Evolutionary conservation across 2,329 filamentous ascomycete species (phyloP).

Genomic region (Rutstroemia sp.): DNA sequence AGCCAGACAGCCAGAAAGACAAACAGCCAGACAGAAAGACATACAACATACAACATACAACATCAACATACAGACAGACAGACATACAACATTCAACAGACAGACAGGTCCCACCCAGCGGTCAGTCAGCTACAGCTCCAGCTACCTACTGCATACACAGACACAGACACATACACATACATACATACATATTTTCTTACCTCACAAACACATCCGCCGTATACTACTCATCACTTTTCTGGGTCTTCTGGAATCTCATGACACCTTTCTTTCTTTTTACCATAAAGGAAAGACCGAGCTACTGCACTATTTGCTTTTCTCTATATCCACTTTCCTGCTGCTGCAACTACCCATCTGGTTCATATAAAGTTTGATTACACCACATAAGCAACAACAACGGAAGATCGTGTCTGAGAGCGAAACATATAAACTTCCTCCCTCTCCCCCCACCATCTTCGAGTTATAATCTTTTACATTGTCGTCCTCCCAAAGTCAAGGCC

Average conservation of each 20-base stretch:
- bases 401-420: not conserved
- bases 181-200: too few relatives aligned
- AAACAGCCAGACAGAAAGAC: not conserved
- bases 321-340: not conserved
- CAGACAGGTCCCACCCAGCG: slow-evolving; percentile 3
- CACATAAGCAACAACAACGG: not conserved
- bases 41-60: too few relatives aligned
- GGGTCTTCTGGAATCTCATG: not conserved
- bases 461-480: not conserved
- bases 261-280: slow-evolving; percentile 3
- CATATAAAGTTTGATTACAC: slow-evolving; percentile 10
- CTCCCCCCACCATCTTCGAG: not conserved
- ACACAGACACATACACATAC: not conserved
- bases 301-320: slow-evolving; percentile 4
- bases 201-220: not conserved
- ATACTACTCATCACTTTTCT: not conserved
- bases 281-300: not conserved
- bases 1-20: not conserved
- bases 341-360: slow-evolving; percentile 3
- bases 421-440: slow-evolving; percentile 1
- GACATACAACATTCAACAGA: too few relatives aligned
- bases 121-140: slow-evolving; percentile 4
- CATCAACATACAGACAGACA: too few relatives aligned
- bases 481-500: not conserved
- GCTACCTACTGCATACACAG: not conserved